Base-by-base conservation (phyloP, 345 rosid species). In the Luvunga scandens region DNA sequence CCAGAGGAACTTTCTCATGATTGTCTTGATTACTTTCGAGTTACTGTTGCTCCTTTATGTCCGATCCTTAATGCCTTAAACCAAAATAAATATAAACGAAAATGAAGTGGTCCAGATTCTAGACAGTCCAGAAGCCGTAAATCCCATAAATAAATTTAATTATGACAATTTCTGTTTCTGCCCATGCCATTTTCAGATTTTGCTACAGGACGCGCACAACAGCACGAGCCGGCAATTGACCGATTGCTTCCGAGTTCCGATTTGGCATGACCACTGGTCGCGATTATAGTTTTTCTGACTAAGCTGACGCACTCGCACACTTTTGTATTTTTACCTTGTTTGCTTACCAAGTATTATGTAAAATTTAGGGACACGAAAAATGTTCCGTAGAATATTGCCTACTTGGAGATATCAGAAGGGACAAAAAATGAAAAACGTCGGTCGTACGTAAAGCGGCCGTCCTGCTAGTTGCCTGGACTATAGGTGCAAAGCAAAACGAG, bases 21-120 rank as follows among this genome's bases (percentile, higher is more conserved):
- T 9, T 55, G 75, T 75, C 76, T 76, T 85, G 39, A 81, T 81
- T 79, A 83, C 30, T 36, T 59, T 36, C 8, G 38, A 33, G 64
- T 25, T 9, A 4, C 10, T 7, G 34, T 36, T 65, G 2, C 30
- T 2, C 4, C 64, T 42, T 0, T 2, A 14, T 66, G 68, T 34
- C 39, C 59, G 67, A 18, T 56, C 34, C 24, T 25, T 1, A 45
- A 10, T 45, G 18, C 18, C 50, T 45, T 13, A 13, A 13, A 45
- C 18, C 5, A 13, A 45, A 2, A 45, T 45, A 13, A 45, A 45
- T 45, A 45, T 2, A 12, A 45, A 45, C 12, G 12, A 16, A 45
- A 45, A 42, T 42, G 12, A 45, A 13, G 50, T 45, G 18, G 13
- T 45, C 50, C 50, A 45, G 18, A 12, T 45, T 45, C 39, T 1